A percentile compares a stretch with the other conserved stretches of the same genome.
These are phyloP conservation scores for Zizania latifolia DNA, from an alignment of 176 grass and related monocot species.

Conservation along the genomic window DNA sequence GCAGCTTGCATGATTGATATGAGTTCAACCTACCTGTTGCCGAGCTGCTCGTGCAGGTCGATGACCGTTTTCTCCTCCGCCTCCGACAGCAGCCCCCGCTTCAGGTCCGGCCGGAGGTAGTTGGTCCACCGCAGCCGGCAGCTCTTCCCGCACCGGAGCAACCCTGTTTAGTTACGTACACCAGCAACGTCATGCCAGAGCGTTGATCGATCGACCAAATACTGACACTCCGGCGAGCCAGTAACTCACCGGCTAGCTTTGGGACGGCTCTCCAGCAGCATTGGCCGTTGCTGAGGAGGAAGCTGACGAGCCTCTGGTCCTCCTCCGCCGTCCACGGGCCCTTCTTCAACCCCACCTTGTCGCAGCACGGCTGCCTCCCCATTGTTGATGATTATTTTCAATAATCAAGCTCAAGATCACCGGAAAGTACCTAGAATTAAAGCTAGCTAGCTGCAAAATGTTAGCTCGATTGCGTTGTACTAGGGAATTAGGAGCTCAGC, in stretches of 20 bases:
- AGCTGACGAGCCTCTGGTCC: constrained; percentile 66
- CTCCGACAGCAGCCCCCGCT: constrained; percentile 60
- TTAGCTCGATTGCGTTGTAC: constrained; percentile 22
- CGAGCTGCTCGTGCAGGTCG: constrained; percentile 77
- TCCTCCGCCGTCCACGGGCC: constrained; percentile 79
- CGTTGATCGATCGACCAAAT: not conserved
- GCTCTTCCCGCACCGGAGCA: constrained; percentile 88
- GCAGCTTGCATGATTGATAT: not conserved
- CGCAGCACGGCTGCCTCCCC: constrained; percentile 89
- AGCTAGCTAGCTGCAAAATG: not conserved
- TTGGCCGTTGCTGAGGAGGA: constrained; percentile 63
- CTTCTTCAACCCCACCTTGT: constrained; percentile 81
- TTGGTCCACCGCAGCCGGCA: constrained; percentile 89
- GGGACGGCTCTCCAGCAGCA: constrained; percentile 85
- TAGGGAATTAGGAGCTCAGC: not conserved
- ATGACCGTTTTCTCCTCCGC: constrained; percentile 71
- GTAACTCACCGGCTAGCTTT: constrained; percentile 68
- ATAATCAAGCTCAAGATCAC: not conserved
- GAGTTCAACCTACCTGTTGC: constrained; percentile 43
- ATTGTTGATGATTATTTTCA: constrained; percentile 33
- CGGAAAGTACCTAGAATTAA: not conserved
- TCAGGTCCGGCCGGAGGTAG: constrained; percentile 82
- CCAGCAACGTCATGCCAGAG: not conserved
- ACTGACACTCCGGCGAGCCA: not conserved
- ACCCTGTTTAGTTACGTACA: constrained; percentile 15